Conservation (phyloP, 352 stramenopile species). For the Globisporangium irregulare region DNA sequence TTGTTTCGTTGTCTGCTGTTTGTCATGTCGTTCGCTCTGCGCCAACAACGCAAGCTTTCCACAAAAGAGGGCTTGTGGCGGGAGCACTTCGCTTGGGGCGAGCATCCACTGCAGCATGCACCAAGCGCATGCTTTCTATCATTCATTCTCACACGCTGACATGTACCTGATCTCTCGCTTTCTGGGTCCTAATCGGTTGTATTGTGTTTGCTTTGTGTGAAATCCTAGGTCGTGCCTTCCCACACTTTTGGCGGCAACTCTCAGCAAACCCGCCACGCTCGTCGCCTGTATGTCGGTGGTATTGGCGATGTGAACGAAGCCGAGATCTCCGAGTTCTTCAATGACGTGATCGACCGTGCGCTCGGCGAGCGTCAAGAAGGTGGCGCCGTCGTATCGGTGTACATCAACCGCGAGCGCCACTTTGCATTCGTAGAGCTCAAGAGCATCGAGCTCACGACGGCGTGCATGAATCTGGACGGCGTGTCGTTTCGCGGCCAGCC, state of each 20-base stretch:
- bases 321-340: constrained; percentile 91
- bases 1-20: constrained; percentile 50
- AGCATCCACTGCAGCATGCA: neutral
- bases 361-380: constrained; percentile 74
- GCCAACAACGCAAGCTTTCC: neutral
- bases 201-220: constrained; percentile 11
- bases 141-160: neutral
- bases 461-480: constrained; percentile 95
- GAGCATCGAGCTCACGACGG: constrained; percentile 95
- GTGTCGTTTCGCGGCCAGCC: constrained; percentile 93
- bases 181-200: constrained; percentile 27
- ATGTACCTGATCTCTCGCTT: neutral
- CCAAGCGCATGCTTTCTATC: constrained; percentile 2
- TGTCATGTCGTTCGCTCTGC: constrained; percentile 22
- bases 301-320: constrained; percentile 79
- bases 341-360: constrained; percentile 88
- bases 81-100: neutral
- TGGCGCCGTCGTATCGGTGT: constrained; percentile 85
- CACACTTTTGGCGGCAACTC: constrained; percentile 29
- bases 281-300: constrained; percentile 96
- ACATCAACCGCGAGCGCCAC: constrained; percentile 95
- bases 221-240: neutral
- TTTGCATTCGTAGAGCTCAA: constrained; percentile 98
- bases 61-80: neutral
- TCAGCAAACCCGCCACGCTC: constrained; percentile 95